Evolutionary conservation across 768 basidiomycete species (phyloP).

Genomic region (Mycena pura): DNA sequence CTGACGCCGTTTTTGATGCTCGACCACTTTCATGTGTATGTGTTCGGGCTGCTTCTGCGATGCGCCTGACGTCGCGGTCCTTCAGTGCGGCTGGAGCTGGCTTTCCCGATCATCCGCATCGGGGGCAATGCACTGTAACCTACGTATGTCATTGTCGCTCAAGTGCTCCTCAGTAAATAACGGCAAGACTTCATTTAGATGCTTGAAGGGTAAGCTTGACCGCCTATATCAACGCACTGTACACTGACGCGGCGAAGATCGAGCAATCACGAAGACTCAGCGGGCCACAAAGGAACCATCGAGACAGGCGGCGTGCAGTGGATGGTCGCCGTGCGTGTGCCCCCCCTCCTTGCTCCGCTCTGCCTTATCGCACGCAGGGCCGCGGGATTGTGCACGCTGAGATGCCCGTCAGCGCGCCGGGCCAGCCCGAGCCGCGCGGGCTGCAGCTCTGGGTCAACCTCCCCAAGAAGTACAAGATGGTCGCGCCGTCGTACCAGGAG

Average conservation of each 20-base stretch:
- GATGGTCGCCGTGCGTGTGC: slow-evolving; percentile 60
- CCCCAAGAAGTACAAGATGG: slow-evolving; percentile 83
- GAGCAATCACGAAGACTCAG: slow-evolving; percentile 90
- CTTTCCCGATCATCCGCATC: slow-evolving; percentile 93
- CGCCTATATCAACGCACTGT: not conserved
- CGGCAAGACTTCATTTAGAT: slow-evolving; percentile 42
- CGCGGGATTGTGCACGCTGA: slow-evolving; percentile 83
- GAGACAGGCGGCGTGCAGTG: slow-evolving; percentile 90
- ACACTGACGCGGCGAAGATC: slow-evolving; percentile 44
- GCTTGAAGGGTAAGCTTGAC: slow-evolving; percentile 67
- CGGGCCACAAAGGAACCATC: slow-evolving; percentile 82
- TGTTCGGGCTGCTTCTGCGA: slow-evolving; percentile 4
- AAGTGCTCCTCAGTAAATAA: too few species aligned
- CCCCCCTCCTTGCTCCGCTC: slow-evolving; percentile 25
- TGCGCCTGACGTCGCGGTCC: not conserved
- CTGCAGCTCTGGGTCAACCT: slow-evolving; percentile 90
- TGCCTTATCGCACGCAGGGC: slow-evolving; percentile 41
- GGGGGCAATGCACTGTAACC: slow-evolving; percentile 88
- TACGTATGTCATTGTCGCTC: slow-evolving; percentile 46
- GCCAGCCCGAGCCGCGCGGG: slow-evolving; percentile 76
- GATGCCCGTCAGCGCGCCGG: slow-evolving; percentile 82
- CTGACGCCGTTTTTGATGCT: slow-evolving; percentile 92
- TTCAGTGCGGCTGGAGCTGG: slow-evolving; percentile 42
- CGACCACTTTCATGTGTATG: slow-evolving; percentile 83
- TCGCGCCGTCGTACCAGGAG: slow-evolving; percentile 87